Conservation (phyloP, 345 rosid species). For the Corymbia maculata region DNA sequence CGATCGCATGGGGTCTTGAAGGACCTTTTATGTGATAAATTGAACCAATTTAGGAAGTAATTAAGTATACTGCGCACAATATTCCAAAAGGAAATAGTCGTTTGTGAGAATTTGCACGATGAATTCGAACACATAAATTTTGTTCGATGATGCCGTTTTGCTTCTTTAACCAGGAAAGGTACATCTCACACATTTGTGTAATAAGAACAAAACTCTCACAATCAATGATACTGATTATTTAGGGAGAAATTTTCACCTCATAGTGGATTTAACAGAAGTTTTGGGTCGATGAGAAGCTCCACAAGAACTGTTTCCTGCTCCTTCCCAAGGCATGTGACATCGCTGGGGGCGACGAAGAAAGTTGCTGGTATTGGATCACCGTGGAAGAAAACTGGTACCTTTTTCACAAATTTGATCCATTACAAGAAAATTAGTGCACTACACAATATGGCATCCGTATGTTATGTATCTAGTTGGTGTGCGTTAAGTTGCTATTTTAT, state of each 20-base stretch:
- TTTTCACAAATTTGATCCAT: not conserved
- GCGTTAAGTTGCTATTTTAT: rapidly evolving
- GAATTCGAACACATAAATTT: rapidly evolving
- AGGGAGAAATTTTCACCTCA: too few relatives aligned
- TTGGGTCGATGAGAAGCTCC: not conserved
- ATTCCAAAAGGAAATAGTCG: too few relatives aligned
- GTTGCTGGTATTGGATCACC: not conserved
- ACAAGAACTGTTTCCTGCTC: not conserved
- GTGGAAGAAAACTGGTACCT: rapidly evolving
- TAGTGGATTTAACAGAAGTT: not conserved
- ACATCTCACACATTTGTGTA: not conserved
- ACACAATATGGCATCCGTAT: rapidly evolving
- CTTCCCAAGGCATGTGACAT: rapidly evolving
- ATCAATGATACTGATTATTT: not conserved
- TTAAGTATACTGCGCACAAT: too few relatives aligned
- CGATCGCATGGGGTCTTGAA: too few relatives aligned
- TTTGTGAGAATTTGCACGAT: rapidly evolving
- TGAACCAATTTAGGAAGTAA: rapidly evolving
- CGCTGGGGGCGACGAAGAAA: not conserved
- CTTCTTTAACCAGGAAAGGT: not conserved
- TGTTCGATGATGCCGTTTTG: rapidly evolving
- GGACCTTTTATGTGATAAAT: too few relatives aligned
- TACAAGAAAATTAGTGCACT: not conserved
- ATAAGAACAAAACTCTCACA: not conserved
- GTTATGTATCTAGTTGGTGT: rapidly evolving